Evolutionary conservation across 2,329 filamentous ascomycete genomes (phyloP), one percentile per base, ranked within the genome.

Genomic region (Xylaria sp.): DNA sequence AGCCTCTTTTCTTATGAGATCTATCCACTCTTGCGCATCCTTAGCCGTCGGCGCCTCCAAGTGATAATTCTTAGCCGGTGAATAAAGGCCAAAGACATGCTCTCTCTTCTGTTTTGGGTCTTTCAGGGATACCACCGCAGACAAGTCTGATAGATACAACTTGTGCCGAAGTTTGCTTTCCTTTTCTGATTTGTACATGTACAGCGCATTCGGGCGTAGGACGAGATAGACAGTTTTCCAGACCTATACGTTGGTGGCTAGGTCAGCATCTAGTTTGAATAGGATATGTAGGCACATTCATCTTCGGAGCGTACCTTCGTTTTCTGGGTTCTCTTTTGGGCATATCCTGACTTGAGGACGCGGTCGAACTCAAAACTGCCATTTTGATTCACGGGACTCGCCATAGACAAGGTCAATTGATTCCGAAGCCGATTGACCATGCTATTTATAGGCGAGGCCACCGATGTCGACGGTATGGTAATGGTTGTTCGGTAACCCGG

Each of bases 301-400:
- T 7, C 6, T 51, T 56, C 52, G 37, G 46, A 38, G 66, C 76
- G 59, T 77, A 93, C 92, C 89, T 96, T 97, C 63, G 94, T 98
- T 82, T 94, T 97, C 71, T 94, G 90, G 17, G 93, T 96, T 69
- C 94, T 88, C 78, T 96, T 96, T 73, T 91, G 86, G 40, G 97
- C 88, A 69, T 90, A 90, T 62, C 94, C 94, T 60, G 90, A 88
- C 80, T 96, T 98, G 76, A 98, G 85, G 58, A 98, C 92, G 53
- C 93, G 89, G 77, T 99, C 95, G 73, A 96, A 96, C 73, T 95
- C 94, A 76, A 97, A 99, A 77, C 92, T 95, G 66, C 95, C 95
- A 77, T 96, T 94, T 77, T 96, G 90, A 74, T 94, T 96, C 67
- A 98, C 92, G 4, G 93, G 92, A 31, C 92, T 95, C 73, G 92